Evolutionary conservation across 345 rosid genomes (phyloP), one percentile per base, ranked within the genome.

Genomic region (Streptanthus diversifolius): DNA sequence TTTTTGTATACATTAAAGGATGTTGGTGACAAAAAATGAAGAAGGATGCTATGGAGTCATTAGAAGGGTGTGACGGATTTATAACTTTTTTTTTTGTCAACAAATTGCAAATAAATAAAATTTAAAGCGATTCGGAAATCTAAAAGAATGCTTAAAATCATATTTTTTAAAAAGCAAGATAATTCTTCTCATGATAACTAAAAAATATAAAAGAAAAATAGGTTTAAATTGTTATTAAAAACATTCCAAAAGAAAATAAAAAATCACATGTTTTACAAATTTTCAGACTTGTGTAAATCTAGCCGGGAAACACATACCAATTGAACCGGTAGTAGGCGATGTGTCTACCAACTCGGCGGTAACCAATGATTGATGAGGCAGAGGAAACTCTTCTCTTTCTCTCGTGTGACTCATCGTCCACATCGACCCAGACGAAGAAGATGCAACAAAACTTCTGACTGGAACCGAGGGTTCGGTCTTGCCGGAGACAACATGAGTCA

Each of bases 401-500:
- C 52, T 54, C n/a, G 17, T 68, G 13, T 52, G 18, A 6, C 29
- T 3, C 2, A 1, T 39, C 1, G 32, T 6, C 49, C 37, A 7
- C 37, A 33, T 33, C 37, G 10, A 33, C 3, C 10, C 37, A 8
- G 37, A 33, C 12, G 43, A 39, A 39, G 43, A 12, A 39, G n/a
- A 39, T 39, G 43, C n/a, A 37, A 1, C n/a, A 37, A 12, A 37
- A 4, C 24, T 13, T 18, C n/a, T 13, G 19, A 17, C 12, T 0
- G 44, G 19, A 18, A 4, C 15, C 0, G 35, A 39, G 21, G 54
- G 40, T 44, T 69, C 5, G 5, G 66, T 19, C 4, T 70, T 57
- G 1, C 74, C 66, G 5, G 66, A 70, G 18, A 70, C 74, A 29
- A 70, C 74, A 56, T 70, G 3, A 1, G 74, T 58, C 12, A 70